These are phyloP conservation scores for Terfezia boudieri DNA, from an alignment of 495 filamentous ascomycete genomes.

Conservation along the genomic window DNA sequence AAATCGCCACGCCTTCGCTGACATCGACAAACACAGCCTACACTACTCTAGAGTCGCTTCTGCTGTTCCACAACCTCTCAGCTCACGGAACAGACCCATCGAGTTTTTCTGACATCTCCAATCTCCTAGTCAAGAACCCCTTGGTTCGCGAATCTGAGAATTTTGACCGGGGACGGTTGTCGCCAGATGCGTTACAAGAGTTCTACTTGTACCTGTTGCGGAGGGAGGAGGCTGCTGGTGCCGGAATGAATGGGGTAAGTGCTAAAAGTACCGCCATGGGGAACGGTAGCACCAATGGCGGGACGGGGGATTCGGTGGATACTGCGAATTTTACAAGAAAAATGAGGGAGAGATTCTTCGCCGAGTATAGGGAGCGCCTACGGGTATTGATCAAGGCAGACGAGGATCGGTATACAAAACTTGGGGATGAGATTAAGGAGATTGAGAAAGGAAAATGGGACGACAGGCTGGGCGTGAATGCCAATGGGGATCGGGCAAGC, in stretches of 20 bases:
- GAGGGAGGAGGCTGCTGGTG: constrained; percentile 32
- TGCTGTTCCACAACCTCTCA: constrained; percentile 70
- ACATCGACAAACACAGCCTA: constrained; percentile 26
- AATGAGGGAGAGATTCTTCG: constrained; percentile 49
- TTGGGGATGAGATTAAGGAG: constrained; percentile 43
- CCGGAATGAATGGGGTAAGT: constrained; percentile 13
- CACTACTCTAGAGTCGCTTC: constrained; percentile 68
- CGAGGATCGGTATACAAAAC: constrained; percentile 40
- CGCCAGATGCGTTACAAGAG: constrained; percentile 52
- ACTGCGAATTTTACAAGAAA: not conserved
- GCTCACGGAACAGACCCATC: constrained; percentile 37
- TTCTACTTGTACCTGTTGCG: constrained; percentile 53
- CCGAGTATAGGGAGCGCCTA: constrained; percentile 43
- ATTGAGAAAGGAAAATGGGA: constrained; percentile 40
- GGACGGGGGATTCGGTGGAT: not conserved
- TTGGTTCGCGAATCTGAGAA: constrained; percentile 41
- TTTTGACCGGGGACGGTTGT: constrained; percentile 51
- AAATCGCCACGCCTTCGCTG: not conserved
- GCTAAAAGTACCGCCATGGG: too few species aligned
- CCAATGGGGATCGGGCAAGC: not conserved
- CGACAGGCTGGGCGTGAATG: constrained; percentile 18
- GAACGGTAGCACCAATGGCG: constrained; percentile 9
- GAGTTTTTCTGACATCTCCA: constrained; percentile 47
- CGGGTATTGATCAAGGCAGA: constrained; percentile 49
- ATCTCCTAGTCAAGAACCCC: constrained; percentile 44